A percentile compares a stretch with the other conserved stretches of the same genome.
These are phyloP conservation scores for Microbotryum silenes-acaulis DNA, from an alignment of 1,284 basidiomycete genomes.

Conservation along the genomic window DNA sequence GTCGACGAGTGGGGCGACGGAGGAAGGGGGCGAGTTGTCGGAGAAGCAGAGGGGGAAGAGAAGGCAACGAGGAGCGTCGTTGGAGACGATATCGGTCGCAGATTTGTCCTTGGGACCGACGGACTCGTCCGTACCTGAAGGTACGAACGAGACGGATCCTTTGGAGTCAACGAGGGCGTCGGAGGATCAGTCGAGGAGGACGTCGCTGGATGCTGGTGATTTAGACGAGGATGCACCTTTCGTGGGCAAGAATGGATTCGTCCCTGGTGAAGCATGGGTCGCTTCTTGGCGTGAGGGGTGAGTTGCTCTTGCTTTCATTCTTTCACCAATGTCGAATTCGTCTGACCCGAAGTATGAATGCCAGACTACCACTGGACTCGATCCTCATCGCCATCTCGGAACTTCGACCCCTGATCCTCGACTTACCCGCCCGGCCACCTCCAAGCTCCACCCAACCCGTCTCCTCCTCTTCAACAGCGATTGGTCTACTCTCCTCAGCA, in stretches of 20 bases:
- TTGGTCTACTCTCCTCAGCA: constrained; percentile 53
- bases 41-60: constrained; percentile 85
- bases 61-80: constrained; percentile 50
- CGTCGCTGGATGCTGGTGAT: too few species aligned
- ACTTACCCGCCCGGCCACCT: constrained; percentile 9
- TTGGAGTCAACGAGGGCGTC: too few species aligned
- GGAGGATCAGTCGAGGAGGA: too few species aligned
- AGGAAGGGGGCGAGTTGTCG: constrained; percentile 48
- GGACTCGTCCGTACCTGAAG: not conserved
- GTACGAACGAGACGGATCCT: too few species aligned
- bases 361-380: constrained; percentile 70
- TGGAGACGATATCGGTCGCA: constrained; percentile 43
- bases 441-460: constrained; percentile 40
- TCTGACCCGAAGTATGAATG: not conserved
- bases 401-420: constrained; percentile 52
- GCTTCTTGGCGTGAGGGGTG: constrained; percentile 81
- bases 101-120: not conserved
- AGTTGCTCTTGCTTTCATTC: constrained; percentile 26
- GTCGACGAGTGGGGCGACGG: not conserved
- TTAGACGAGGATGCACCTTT: constrained; percentile 20
- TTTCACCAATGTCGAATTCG: not conserved
- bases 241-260: constrained; percentile 59
- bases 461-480: constrained; percentile 48
- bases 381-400: constrained; percentile 78
- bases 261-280: constrained; percentile 86